Evolutionary conservation across 495 filamentous ascomycete genomes (phyloP).

Genomic region (Saxophila tyrrhenica): DNA sequence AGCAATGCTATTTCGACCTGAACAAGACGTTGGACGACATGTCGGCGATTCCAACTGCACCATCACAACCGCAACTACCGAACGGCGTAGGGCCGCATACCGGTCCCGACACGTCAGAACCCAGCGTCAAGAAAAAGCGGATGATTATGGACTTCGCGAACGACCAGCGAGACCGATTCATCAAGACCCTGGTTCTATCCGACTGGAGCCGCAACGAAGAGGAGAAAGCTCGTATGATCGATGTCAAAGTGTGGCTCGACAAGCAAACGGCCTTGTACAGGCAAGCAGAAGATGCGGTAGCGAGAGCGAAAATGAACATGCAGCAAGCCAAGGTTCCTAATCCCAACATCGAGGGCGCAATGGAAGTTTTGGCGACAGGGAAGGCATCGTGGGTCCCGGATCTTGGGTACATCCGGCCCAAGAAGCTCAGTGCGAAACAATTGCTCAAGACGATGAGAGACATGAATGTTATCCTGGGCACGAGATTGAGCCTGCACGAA

Average conservation of each 20-base stretch:
- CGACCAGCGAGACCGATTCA: conserved; percentile 58
- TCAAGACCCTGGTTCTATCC: conserved; percentile 78
- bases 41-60: conserved; percentile 34
- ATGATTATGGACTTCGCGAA: conserved; percentile 61
- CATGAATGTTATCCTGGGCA: conserved; percentile 69
- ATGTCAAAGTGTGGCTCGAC: conserved; percentile 62
- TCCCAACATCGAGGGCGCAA: conserved; percentile 80
- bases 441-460: conserved; percentile 59
- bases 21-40: conserved; percentile 57
- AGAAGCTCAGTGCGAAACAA: conserved; percentile 52
- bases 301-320: conserved; percentile 57
- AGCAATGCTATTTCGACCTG: conserved; percentile 70
- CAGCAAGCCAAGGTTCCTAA: conserved; percentile 57
- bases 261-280: conserved; percentile 46
- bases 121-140: conserved; percentile 71
- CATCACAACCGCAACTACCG: conserved; percentile 24
- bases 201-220: conserved; percentile 74
- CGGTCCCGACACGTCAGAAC: conserved; percentile 45
- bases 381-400: conserved; percentile 66
- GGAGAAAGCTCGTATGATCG: conserved; percentile 71
- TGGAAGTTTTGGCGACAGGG: conserved; percentile 69
- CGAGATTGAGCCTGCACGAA: conserved; percentile 62
- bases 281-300: conserved; percentile 46
- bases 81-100: conserved; percentile 31
- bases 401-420: conserved; percentile 67